A percentile compares a stretch with the other conserved stretches of the same genome.
phyloP scores from a whole-genome alignment of 176 grass and related monocot species.

The Raddia guianensis region DNA sequence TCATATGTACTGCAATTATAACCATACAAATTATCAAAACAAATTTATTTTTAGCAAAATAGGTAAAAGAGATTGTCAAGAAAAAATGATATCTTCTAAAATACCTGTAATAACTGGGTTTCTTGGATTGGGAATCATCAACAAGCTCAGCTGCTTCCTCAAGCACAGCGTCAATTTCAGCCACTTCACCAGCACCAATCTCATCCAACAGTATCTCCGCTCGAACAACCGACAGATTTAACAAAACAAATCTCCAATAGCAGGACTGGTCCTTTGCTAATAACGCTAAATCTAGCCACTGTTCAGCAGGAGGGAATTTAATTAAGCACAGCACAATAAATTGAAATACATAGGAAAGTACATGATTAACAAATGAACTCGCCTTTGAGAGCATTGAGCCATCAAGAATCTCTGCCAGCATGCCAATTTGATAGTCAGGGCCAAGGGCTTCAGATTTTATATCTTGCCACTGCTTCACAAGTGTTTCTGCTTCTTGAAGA shows the following conservation, averaged over 20 bases:
- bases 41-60: not conserved
- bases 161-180: constrained; percentile 79
- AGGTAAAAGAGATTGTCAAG: constrained; percentile 1
- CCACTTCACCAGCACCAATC: constrained; percentile 52
- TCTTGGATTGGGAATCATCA: constrained; percentile 70
- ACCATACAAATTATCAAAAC: not conserved
- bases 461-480: constrained; percentile 90
- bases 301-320: constrained; percentile 21
- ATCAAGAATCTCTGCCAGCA: constrained; percentile 68
- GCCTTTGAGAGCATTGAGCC: constrained; percentile 89
- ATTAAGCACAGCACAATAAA: constrained; percentile 35
- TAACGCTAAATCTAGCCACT: constrained; percentile 81
- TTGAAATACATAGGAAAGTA: not conserved
- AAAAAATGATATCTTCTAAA: not conserved
- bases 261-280: constrained; percentile 69
- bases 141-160: constrained; percentile 96
- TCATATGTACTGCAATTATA: constrained; percentile 75
- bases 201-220: constrained; percentile 73
- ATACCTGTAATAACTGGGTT: constrained; percentile 93
- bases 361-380: not conserved
- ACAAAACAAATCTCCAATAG: constrained; percentile 89
- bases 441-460: constrained; percentile 93
- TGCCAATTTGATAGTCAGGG: constrained; percentile 70
- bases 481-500: constrained; percentile 74
- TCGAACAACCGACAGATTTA: constrained; percentile 67